Base-by-base conservation (phyloP, 75 land plant genomes). In the Selaginella moellendorffii region DNA sequence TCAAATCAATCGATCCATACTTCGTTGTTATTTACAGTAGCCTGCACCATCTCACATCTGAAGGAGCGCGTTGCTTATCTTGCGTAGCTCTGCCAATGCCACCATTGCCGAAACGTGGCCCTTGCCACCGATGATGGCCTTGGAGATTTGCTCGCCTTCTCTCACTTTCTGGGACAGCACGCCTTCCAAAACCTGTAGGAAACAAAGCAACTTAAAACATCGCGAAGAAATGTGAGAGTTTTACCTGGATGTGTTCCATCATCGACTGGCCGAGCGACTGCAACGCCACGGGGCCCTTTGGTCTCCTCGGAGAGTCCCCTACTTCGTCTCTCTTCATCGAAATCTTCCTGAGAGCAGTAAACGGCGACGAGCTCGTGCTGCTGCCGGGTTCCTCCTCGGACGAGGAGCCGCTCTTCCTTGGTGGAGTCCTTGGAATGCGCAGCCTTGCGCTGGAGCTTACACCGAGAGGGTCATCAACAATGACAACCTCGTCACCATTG, bases 221-320 rank as follows among this genome's bases (percentile, higher is more conserved):
- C 51, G 18, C 18, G 18, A 46, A 46, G 51, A 46, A 10, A 46
- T 20, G 22, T 5, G 9, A 10, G 19, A 10, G 19, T 10, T 10
- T 68, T 75, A 91, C 97, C 97, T 91, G 88, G 66, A 91, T 82
- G 63, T 81, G 87, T 31, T 91, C 88, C 36, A 84, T 78, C 97
- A 91, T 87, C 25, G 88, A 78, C 12, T 85, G 84, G 23, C 93
- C 93, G 64, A 91, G 79, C 64, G 76, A 79, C 63, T 56, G 80
- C 68, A 91, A 68, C 51, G 71, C 75, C 20, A 42, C 68, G 63
- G 71, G 72, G 26, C 69, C 20, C 20, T 77, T 76, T 51, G 74
- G 76, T 23, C 24, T 62, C 20, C 21, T 5, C 1, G 29, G 54
- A 21, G 69, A 56, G 19, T 56, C 59, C 14, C 51, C n/a, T 36